A percentile compares a stretch with the other conserved stretches of the same genome.
These are phyloP conservation scores for Jimgerdemannia lactiflua DNA, from an alignment of 192 early-diverging fungal genomes.

Conservation along the genomic window DNA sequence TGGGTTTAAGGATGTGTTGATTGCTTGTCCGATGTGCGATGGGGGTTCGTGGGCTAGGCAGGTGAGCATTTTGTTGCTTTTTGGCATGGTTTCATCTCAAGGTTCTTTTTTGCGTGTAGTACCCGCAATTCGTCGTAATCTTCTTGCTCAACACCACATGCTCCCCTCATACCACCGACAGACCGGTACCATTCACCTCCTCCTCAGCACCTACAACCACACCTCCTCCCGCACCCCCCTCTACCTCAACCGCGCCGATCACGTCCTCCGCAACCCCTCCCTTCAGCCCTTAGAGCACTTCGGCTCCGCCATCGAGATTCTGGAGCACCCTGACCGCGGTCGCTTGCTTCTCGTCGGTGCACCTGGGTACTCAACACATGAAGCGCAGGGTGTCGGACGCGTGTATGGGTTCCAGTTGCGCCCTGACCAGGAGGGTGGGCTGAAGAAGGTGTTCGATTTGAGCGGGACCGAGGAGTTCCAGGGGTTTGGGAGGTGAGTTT, in stretches of 20 bases:
- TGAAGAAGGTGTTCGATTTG: constrained; percentile 1
- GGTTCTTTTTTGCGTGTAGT: background rate
- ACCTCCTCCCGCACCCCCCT: no score
- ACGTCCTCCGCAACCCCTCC: constrained; percentile 6
- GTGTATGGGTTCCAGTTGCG: constrained; percentile 30
- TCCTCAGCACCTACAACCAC: background rate
- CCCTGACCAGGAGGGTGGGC: constrained; percentile 8
- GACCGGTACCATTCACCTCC: constrained; percentile 47
- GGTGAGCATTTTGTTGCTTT: constrained; percentile 3
- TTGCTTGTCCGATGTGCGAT: constrained; percentile 59
- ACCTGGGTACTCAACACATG: constrained; percentile 16
- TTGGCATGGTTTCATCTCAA: constrained; percentile 6
- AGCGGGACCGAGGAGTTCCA: constrained; percentile 29
- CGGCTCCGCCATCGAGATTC: constrained; percentile 11
- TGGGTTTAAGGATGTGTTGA: constrained; percentile 59
- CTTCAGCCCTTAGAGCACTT: constrained; percentile 24
- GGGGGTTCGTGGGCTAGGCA: constrained; percentile 1
- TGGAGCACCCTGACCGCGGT: background rate
- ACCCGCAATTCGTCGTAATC: background rate
- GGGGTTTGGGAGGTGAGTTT: constrained; percentile 36
- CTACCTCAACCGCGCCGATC: background rate
- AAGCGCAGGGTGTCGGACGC: constrained; percentile 17
- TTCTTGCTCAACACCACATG: constrained; percentile 6
- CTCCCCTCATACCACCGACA: constrained; percentile 24
- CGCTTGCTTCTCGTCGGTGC: constrained; percentile 24